Percentiles rank a stretch among this genome's conserved stretches.
Conservation (phyloP, 805 yeast genomes). For the Ogataea chonburiensis region DNA sequence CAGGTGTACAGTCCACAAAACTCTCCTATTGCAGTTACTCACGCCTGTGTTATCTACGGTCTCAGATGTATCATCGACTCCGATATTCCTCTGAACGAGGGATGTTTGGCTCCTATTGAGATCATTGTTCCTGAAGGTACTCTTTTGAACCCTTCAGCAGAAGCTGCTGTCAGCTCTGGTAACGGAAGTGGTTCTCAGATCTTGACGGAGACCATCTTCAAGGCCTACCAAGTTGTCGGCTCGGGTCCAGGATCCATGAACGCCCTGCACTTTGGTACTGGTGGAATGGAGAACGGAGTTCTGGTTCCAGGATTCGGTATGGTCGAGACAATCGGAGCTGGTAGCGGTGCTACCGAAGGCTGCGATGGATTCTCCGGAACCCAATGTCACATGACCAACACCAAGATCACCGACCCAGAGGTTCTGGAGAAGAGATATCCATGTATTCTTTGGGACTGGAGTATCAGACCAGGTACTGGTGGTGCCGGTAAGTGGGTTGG, state of each 20-base stretch:
- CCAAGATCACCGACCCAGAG: constrained; percentile 52
- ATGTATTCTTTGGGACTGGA: constrained; percentile 44
- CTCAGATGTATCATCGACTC: constrained; percentile 48
- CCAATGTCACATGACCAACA: constrained; percentile 40
- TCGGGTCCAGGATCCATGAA: constrained; percentile 93
- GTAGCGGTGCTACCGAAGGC: constrained; percentile 44
- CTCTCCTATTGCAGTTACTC: constrained; percentile 55
- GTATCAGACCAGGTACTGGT: constrained; percentile 47
- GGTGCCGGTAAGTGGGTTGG: constrained; percentile 50
- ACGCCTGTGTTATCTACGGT: constrained; percentile 55
- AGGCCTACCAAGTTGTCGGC: constrained; percentile 79
- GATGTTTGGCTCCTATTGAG: constrained; percentile 40
- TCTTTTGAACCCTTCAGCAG: constrained; percentile 41
- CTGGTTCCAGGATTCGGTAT: constrained; percentile 45
- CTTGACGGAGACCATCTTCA: constrained; percentile 77
- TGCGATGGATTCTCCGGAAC: constrained; percentile 46
- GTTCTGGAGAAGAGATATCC: constrained; percentile 54
- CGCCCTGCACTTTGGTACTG: constrained; percentile 73
- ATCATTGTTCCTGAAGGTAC: constrained; percentile 36
- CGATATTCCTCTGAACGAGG: constrained; percentile 58
- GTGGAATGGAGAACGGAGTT: constrained; percentile 10
- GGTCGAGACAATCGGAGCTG: constrained; percentile 57
- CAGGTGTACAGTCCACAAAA: constrained; percentile 53
- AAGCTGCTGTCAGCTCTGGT: constrained; percentile 45
- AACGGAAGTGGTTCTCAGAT: constrained; percentile 82